Conservation (phyloP, 371 early-diverging fungal genomes). For the Phascolomyces articulosus region DNA sequence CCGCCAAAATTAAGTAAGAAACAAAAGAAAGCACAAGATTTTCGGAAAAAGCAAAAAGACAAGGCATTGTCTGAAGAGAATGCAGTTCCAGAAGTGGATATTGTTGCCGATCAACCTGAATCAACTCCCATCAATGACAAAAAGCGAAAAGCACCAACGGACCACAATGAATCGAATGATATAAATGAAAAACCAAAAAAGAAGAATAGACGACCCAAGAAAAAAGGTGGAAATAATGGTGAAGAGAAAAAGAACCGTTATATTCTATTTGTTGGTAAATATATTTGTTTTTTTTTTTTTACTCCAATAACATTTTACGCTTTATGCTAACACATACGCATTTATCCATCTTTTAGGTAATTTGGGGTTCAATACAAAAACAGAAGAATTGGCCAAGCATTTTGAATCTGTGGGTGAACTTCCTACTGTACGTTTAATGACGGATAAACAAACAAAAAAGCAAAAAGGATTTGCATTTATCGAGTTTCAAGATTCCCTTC, state of each 20-base stretch:
- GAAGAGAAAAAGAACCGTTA: slow-evolving; percentile 46
- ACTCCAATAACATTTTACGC: too few species aligned
- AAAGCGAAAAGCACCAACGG: slow-evolving; percentile 12
- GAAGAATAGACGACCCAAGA: slow-evolving; percentile 20
- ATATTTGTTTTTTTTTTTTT: not conserved
- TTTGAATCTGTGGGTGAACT: slow-evolving; percentile 58
- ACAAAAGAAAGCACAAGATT: slow-evolving; percentile 67
- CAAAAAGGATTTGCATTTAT: slow-evolving; percentile 82
- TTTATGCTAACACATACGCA: too few species aligned
- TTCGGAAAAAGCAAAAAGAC: slow-evolving; percentile 63
- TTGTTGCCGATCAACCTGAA: slow-evolving; percentile 20
- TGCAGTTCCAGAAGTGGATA: slow-evolving; percentile 53
- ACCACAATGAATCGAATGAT: slow-evolving; percentile 18
- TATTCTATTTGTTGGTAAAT: slow-evolving; percentile 74
- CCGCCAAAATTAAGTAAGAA: slow-evolving; percentile 62
- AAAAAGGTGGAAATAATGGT: slow-evolving; percentile 18
- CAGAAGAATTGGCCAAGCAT: slow-evolving; percentile 65
- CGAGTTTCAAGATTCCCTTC: slow-evolving; percentile 64
- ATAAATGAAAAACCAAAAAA: slow-evolving; percentile 11
- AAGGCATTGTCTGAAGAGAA: slow-evolving; percentile 33
- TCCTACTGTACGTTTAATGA: slow-evolving; percentile 67
- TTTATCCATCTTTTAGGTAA: slow-evolving; percentile 49
- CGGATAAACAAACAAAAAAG: slow-evolving; percentile 74
- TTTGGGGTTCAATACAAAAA: slow-evolving; percentile 67
- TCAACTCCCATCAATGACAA: slow-evolving; percentile 10